Percentiles rank a stretch among this genome's conserved stretches.
Evolutionary conservation across 192 early-diverging fungal genomes (phyloP).

Genomic region (Coemansia sp.): DNA sequence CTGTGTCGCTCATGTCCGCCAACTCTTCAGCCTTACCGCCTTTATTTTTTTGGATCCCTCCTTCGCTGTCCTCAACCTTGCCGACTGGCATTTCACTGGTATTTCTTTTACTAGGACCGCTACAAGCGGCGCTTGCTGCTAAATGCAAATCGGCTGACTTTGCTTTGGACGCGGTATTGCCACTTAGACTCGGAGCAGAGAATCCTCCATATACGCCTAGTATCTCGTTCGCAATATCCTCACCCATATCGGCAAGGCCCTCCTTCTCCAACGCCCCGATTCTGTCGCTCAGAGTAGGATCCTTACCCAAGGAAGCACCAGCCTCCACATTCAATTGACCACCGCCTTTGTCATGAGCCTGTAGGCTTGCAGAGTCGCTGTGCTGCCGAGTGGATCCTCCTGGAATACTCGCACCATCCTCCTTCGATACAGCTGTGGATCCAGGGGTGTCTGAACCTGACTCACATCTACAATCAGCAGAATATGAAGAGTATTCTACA

Average conservation of each 20-base stretch:
- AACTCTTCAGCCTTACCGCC: slow-evolving; percentile 6
- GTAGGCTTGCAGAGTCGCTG: neutral
- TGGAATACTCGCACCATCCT: neutral
- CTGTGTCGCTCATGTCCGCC: slow-evolving; percentile 31
- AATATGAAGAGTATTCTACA: neutral
- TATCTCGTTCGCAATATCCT: slow-evolving; percentile 21
- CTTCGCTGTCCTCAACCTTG: neutral
- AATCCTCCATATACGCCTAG: slow-evolving; percentile 22
- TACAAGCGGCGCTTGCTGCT: no score
- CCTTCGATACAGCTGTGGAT: neutral
- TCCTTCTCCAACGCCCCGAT: neutral
- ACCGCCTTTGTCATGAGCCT: neutral
- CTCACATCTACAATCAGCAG: neutral
- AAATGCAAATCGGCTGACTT: neutral
- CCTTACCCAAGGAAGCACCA: neutral
- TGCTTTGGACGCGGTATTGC: neutral
- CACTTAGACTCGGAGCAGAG: neutral
- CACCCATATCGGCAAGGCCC: slow-evolving; percentile 20
- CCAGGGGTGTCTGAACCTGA: neutral
- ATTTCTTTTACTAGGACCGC: neutral
- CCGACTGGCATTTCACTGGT: neutral
- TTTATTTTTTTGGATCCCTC: neutral
- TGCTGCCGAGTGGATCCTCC: neutral
- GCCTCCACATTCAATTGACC: neutral
- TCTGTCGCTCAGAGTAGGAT: neutral